A percentile compares a stretch with the other conserved stretches of the same genome.
Conservation (phyloP, 768 basidiomycete species). For the Fibroporia radiculosa region DNA sequence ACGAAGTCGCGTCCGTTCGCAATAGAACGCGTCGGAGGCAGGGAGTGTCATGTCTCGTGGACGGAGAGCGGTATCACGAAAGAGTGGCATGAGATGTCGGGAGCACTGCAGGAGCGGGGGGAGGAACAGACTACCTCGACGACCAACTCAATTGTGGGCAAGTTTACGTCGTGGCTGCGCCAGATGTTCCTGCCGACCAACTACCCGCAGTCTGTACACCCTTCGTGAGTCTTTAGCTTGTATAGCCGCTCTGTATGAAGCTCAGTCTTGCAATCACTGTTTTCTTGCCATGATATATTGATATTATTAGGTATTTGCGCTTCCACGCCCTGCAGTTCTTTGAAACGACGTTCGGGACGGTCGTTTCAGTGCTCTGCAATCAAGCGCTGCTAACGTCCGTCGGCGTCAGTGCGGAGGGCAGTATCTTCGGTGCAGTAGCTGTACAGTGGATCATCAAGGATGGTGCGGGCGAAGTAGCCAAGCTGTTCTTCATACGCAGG, state of each 20-base stretch:
- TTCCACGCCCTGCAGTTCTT: slow-evolving; percentile 22
- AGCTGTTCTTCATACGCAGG: slow-evolving; percentile 22
- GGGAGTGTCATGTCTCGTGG: slow-evolving; percentile 22
- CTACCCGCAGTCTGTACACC: slow-evolving; percentile 22
- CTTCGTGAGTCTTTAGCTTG: slow-evolving; percentile 16
- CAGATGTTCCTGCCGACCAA: slow-evolving; percentile 25
- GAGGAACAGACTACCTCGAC: slow-evolving; percentile 6
- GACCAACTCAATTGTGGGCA: slow-evolving; percentile 10
- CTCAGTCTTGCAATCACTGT: not conserved
- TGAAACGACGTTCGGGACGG: slow-evolving; percentile 17
- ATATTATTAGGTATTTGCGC: slow-evolving; percentile 12
- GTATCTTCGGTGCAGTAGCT: slow-evolving; percentile 22
- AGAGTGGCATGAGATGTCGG: slow-evolving; percentile 17
- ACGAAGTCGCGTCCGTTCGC: slow-evolving; percentile 13
- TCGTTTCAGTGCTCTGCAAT: slow-evolving; percentile 23
- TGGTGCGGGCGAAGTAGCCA: slow-evolving; percentile 23
- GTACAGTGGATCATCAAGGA: slow-evolving; percentile 26
- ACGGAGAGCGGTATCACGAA: slow-evolving; percentile 12
- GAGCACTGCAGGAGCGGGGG: not conserved
- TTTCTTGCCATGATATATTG: not conserved
- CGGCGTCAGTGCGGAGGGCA: slow-evolving; percentile 22
- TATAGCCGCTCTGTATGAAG: not conserved
- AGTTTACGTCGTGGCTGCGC: slow-evolving; percentile 19
- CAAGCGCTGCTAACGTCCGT: slow-evolving; percentile 22
- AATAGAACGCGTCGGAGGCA: slow-evolving; percentile 18